Evolutionary conservation across 1,284 basidiomycete genomes (phyloP).

Genomic region (Polyporus tsugae): DNA sequence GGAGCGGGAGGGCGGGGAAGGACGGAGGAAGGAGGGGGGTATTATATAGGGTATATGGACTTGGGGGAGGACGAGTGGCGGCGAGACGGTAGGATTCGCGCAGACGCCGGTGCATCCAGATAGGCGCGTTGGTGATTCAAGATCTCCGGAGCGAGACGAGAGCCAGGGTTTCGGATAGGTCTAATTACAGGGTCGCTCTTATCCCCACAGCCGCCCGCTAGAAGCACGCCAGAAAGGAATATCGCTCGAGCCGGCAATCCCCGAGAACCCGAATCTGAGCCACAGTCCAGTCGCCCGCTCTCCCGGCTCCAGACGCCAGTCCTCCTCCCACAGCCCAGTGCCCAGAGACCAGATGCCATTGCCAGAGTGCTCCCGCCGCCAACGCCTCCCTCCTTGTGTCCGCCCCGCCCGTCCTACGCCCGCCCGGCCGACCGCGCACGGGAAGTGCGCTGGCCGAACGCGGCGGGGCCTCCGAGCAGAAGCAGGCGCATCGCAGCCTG

Average conservation of each 20-base stretch:
- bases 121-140: constrained; percentile 7
- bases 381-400: not conserved
- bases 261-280: constrained; percentile 10
- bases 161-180: constrained; percentile 3
- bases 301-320: not conserved
- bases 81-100: constrained; percentile 7
- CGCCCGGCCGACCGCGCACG: constrained; percentile 4
- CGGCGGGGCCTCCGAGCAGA: constrained; percentile 8
- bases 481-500: not conserved
- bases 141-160: constrained; percentile 6
- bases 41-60: constrained; percentile 14
- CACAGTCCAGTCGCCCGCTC: constrained; percentile 4
- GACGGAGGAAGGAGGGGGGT: not conserved
- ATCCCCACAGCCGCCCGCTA: constrained; percentile 6
- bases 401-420: constrained; percentile 1
- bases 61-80: not conserved
- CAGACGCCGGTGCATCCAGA: not conserved
- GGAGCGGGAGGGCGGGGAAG: constrained; percentile 11
- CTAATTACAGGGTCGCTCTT: constrained; percentile 13
- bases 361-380: constrained; percentile 7
- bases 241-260: constrained; percentile 6
- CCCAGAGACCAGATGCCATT: not conserved
- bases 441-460: not conserved
- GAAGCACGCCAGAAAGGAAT: constrained; percentile 7
- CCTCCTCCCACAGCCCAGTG: not conserved